phyloP scores from a whole-genome alignment of 208 protist species.

The Leishmania major region DNA sequence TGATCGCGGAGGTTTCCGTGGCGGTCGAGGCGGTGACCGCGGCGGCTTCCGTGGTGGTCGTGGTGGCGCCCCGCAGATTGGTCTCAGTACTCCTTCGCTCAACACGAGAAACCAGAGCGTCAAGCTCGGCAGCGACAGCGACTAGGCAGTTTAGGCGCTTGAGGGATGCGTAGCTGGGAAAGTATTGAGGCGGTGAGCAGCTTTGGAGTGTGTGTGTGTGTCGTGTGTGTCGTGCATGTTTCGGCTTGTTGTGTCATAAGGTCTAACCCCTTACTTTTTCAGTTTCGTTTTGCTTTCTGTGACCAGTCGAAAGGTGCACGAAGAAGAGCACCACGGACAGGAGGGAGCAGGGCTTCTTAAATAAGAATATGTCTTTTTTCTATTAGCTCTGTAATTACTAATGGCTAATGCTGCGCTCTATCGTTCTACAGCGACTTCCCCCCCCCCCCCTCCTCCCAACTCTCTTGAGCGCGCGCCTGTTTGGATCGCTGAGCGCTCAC shows the following conservation, averaged over 20 bases:
- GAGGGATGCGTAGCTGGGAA: background rate
- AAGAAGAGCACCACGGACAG: background rate
- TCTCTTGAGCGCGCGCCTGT: background rate
- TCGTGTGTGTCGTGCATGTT: background rate
- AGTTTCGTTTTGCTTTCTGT: too few species aligned
- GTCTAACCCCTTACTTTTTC: background rate
- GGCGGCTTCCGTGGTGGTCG: constrained; percentile 56
- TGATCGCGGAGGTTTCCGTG: constrained; percentile 40
- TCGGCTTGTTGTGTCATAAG: background rate
- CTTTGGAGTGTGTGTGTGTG: too few species aligned
- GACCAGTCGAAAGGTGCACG: too few species aligned
- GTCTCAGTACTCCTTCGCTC: constrained; percentile 51
- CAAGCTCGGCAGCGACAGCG: constrained; percentile 82
- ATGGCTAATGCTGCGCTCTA: background rate
- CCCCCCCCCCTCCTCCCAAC: background rate
- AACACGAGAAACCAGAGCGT: constrained; percentile 53
- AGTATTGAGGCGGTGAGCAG: background rate
- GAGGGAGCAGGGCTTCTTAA: background rate
- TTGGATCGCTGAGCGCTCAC: background rate
- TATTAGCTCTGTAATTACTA: constrained; percentile 2
- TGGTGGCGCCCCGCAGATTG: constrained; percentile 69
- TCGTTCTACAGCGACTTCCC: background rate
- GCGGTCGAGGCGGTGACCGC: constrained; percentile 46
- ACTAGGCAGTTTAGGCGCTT: constrained; percentile 25
- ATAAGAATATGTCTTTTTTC: background rate